Percentiles rank a stretch among this genome's conserved stretches.
These are phyloP conservation scores for Arachnomyces sp. DNA, from an alignment of 2,329 filamentous ascomycete genomes.

Conservation along the genomic window DNA sequence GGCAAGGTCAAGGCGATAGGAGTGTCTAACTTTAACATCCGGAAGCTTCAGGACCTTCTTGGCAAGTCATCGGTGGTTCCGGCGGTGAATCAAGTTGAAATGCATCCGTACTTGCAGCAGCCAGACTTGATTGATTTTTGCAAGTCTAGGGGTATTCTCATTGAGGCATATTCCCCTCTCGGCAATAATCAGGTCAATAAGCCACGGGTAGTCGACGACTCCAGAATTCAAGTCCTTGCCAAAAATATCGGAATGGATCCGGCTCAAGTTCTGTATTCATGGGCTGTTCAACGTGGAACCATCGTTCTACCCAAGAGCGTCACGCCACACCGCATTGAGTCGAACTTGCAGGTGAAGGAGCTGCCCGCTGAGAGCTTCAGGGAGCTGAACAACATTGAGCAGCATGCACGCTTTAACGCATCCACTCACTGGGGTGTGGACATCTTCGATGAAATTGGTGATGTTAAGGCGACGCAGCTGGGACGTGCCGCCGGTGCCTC, in stretches of 20 bases:
- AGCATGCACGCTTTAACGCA: slow-evolving; percentile 27
- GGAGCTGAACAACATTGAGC: slow-evolving; percentile 22
- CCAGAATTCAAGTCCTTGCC: too few species aligned
- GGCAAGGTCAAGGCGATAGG: slow-evolving; percentile 62
- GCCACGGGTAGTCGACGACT: too few species aligned
- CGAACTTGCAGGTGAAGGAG: too few species aligned
- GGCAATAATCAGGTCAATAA: too few species aligned
- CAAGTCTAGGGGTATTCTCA: slow-evolving; percentile 43
- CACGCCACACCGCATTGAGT: too few species aligned
- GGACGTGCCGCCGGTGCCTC: too few species aligned
- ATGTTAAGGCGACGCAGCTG: too few species aligned
- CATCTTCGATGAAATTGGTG: slow-evolving; percentile 28
- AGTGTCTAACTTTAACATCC: slow-evolving; percentile 34
- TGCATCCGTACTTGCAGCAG: too few species aligned
- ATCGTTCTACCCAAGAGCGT: slow-evolving; percentile 47
- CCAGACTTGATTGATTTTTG: slow-evolving; percentile 44
- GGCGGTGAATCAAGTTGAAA: slow-evolving; percentile 1
- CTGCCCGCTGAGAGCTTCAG: slow-evolving; percentile 20
- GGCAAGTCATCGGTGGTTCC: slow-evolving; percentile 4
- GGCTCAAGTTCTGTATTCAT: slow-evolving; percentile 41
- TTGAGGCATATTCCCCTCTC: slow-evolving; percentile 50
- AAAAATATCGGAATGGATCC: slow-evolving; percentile 4
- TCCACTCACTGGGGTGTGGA: slow-evolving; percentile 25
- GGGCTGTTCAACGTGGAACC: slow-evolving; percentile 42
- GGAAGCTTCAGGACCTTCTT: slow-evolving; percentile 11